phyloP scores from a whole-genome alignment of 2,329 filamentous ascomycete species.

The Xylaria sp. region DNA sequence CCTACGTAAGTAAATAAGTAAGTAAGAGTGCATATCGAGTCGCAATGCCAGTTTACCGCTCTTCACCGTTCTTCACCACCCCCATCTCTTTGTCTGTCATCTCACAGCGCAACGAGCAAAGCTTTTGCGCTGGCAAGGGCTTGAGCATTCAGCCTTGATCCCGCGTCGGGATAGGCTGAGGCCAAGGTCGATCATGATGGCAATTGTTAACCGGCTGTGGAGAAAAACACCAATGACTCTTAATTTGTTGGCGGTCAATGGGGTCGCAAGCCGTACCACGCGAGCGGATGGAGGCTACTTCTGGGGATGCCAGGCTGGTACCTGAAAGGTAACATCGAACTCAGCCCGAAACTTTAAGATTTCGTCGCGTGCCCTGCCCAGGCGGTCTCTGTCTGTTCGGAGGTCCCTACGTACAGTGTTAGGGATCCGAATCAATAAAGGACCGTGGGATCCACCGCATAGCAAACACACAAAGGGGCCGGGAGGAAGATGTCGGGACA shows the following conservation, averaged over 20 bases:
- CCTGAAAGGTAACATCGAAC: not conserved
- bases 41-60: not conserved
- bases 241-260: conserved; percentile 25
- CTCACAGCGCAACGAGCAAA: too few relatives aligned
- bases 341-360: conserved; percentile 1
- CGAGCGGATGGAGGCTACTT: conserved; percentile 13
- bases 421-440: conserved; percentile 6
- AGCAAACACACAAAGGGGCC: not conserved
- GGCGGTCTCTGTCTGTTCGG: not conserved
- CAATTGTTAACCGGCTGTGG: conserved; percentile 22
- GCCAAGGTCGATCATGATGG: not conserved
- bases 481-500: not conserved
- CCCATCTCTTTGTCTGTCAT: too few relatives aligned
- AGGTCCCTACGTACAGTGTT: not conserved
- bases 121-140: not conserved
- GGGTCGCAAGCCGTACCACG: conserved; percentile 19
- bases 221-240: conserved; percentile 29
- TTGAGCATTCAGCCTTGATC: not conserved
- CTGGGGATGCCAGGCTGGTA: conserved; percentile 21
- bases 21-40: not conserved
- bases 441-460: conserved; percentile 20
- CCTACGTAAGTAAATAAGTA: too few relatives aligned
- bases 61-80: too few relatives aligned
- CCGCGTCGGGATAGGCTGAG: not conserved
- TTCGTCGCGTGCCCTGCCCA: conserved; percentile 16